A percentile compares a stretch with the other conserved stretches of the same genome.
These are phyloP conservation scores for Calamus simplicifolius DNA, from an alignment of 176 grass and related monocot genomes.

Conservation along the genomic window DNA sequence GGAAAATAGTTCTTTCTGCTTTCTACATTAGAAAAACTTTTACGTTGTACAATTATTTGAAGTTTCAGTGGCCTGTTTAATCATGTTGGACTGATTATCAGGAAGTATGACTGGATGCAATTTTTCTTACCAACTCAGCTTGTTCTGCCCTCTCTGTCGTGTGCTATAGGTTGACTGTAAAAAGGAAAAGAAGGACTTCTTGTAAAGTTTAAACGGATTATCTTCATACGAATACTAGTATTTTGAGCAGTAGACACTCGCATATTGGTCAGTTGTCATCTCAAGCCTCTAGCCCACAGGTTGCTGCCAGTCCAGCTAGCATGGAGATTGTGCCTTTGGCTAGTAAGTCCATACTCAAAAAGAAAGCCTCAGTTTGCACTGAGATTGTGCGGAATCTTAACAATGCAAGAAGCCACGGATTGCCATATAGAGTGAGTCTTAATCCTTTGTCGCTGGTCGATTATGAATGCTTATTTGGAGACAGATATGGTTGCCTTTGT, in stretches of 20 bases:
- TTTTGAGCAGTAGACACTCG: conserved; percentile 30
- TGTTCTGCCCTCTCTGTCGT: conserved; percentile 10
- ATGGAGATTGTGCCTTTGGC: conserved; percentile 56
- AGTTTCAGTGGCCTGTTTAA: too few relatives aligned
- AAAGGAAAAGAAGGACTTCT: conserved; percentile 85
- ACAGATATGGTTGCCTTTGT: too few relatives aligned
- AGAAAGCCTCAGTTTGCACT: conserved; percentile 82
- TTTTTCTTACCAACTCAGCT: background rate
- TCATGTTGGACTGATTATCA: too few relatives aligned
- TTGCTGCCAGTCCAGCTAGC: conserved; percentile 35
- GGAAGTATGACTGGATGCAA: too few relatives aligned
- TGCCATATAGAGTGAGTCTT: conserved; percentile 61
- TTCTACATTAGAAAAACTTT: too few relatives aligned
- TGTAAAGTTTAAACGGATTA: conserved; percentile 76
- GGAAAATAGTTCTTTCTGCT: too few relatives aligned
- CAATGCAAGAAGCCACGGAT: conserved; percentile 60
- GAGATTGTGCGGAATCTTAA: conserved; percentile 66
- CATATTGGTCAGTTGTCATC: conserved; percentile 39
- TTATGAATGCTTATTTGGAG: too few relatives aligned
- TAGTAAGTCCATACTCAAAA: conserved; percentile 78
- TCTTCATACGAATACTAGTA: conserved; percentile 68
- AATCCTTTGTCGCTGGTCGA: background rate
- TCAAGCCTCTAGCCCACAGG: conserved; percentile 48
- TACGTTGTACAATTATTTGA: too few relatives aligned
- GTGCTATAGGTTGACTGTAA: conserved; percentile 85